A percentile compares a stretch with the other conserved stretches of the same genome.
phyloP scores from a whole-genome alignment of 768 basidiomycete genomes.

The Boletus tylopilopsis region DNA sequence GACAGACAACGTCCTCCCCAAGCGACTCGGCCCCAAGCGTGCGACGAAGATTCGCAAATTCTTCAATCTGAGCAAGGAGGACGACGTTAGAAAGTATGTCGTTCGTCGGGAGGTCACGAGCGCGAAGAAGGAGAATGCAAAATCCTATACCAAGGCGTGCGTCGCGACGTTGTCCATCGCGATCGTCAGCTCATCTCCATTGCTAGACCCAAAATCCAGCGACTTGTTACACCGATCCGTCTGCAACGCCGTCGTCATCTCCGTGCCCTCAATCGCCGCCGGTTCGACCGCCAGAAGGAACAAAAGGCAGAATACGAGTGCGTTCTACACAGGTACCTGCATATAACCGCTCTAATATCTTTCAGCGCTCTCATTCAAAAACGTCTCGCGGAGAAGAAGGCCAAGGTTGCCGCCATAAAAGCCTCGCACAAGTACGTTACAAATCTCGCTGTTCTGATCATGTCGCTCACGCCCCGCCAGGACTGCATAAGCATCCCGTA shows the following conservation, averaged over 20 bases:
- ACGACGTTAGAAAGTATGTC: slow-evolving; percentile 98
- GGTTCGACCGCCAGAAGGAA: slow-evolving; percentile 89
- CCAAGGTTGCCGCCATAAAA: slow-evolving; percentile 83
- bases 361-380: slow-evolving; percentile 71
- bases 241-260: slow-evolving; percentile 97
- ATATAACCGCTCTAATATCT: background rate
- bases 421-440: slow-evolving; percentile 68
- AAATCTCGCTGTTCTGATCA: too few species aligned
- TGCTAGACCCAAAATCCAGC: slow-evolving; percentile 89
- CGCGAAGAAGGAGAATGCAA: slow-evolving; percentile 83
- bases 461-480: background rate
- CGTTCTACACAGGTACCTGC: slow-evolving; percentile 18
- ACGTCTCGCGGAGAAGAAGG: slow-evolving; percentile 91
- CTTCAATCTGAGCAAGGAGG: slow-evolving; percentile 97
- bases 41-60: slow-evolving; percentile 96
- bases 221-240: slow-evolving; percentile 91
- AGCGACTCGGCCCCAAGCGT: slow-evolving; percentile 94
- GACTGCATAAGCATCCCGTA: slow-evolving; percentile 17
- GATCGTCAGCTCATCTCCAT: background rate
- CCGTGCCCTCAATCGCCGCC: slow-evolving; percentile 81
- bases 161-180: slow-evolving; percentile 28
- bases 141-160: slow-evolving; percentile 96
- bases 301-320: slow-evolving; percentile 93
- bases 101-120: slow-evolving; percentile 88
- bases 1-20: slow-evolving; percentile 89